These are phyloP conservation scores for Boletus bicolor DNA, from an alignment of 768 basidiomycete genomes.

Conservation along the genomic window DNA sequence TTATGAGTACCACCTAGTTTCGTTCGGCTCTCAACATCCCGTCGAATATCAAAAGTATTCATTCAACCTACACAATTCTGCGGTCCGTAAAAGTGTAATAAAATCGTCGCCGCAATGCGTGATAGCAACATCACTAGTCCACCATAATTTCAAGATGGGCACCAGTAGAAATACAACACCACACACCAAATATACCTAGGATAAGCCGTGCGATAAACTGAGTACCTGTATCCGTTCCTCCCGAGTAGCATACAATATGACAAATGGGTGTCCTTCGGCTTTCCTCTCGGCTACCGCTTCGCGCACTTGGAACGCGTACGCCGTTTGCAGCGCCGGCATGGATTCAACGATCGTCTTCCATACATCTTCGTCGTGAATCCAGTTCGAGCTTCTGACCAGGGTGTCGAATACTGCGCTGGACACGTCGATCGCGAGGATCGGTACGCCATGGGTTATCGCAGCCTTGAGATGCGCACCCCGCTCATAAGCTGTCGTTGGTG, in stretches of 20 bases:
- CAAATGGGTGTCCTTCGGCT: conserved; percentile 57
- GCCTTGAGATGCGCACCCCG: conserved; percentile 54
- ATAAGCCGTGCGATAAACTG: conserved; percentile 29
- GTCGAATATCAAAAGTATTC: not conserved
- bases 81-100: not conserved
- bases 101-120: not conserved
- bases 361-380: conserved; percentile 73
- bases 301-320: conserved; percentile 65
- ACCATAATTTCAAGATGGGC: not conserved
- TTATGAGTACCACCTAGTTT: not conserved
- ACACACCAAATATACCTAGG: not conserved
- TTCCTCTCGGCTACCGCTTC: conserved; percentile 63
- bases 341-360: conserved; percentile 59
- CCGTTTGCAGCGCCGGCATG: conserved; percentile 55
- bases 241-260: conserved; percentile 62
- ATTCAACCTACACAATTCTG: not conserved
- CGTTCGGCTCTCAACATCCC: not conserved
- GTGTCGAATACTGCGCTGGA: conserved; percentile 56
- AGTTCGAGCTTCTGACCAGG: conserved; percentile 53
- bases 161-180: not conserved
- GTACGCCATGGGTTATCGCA: conserved; percentile 56
- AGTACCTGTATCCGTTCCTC: conserved; percentile 70
- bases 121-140: not conserved
- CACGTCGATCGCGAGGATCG: conserved; percentile 73
- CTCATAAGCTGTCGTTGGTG: conserved; percentile 53